Base-by-base conservation (phyloP, 805 yeast species). In the Hanseniaspora nectarophila region DNA sequence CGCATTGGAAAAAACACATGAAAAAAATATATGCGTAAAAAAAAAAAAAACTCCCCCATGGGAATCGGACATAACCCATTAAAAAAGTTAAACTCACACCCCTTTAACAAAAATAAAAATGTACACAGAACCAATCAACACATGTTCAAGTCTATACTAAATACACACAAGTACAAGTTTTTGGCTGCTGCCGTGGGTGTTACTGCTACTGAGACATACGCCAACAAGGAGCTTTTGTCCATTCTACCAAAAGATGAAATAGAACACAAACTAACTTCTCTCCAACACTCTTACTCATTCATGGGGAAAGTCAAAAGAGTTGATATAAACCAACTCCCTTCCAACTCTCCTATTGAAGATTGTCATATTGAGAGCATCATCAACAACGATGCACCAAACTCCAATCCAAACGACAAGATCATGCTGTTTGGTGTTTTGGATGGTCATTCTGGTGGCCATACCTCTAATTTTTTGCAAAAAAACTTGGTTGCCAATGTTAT, bases 391-490 rank as follows among this genome's bases (percentile, higher is more conserved):
- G 26, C 45, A 7, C 32, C 46, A 20, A 81, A 81, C 0, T 85
- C 88, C 5, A 72, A 77, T 50, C 64, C 71, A 45, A 56, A 55
- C n/a, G 63, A 74, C 57, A 96, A 90, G 65, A 82, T 96, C 84
- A 83, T 85, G 76, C 87, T 92, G 63, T 92, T 95, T 77, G 95
- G 97, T 5, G 78, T 92, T 0, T 90, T 82, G 63, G 98, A 92
- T 66, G 98, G 98, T 12, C 98, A 92, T 67, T 88, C 95, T 3
- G 98, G 98, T 21, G 88, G 95, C 80, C 85, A 85, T 57, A 92
- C 98, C 1, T 80, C 90, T 53, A 76, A 85, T n/a, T 85, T 81
- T 63, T 73, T 92, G 55, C 74, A 95, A 55, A 92, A 87, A 57
- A 80, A 80, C 57, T 71, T 92, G 57, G 79, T 92, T 28, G 78